Evolutionary conservation across 371 early-diverging fungal genomes (phyloP).

Genomic region (Basidiobolus meristosporus): DNA sequence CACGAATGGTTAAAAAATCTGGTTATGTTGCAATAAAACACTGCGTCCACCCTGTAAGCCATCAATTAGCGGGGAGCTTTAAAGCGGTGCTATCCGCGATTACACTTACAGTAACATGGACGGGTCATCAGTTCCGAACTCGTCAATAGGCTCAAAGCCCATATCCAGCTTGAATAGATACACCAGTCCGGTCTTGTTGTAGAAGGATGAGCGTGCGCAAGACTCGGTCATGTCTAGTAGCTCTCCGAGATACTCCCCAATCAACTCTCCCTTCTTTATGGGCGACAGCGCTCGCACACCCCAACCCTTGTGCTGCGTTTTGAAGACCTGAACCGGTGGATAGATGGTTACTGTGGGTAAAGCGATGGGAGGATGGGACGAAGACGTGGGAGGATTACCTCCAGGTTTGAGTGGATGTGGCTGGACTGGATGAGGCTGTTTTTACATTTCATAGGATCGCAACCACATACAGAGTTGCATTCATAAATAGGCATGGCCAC

Average conservation of each 20-base stretch:
- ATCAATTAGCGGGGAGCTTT: too few species aligned
- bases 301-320: constrained; percentile 35
- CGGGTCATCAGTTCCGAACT: too few species aligned
- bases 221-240: constrained; percentile 26
- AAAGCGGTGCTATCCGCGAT: too few species aligned
- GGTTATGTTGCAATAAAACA: constrained; percentile 33
- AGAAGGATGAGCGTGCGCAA: constrained; percentile 16
- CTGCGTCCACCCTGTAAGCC: constrained; percentile 43
- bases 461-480: constrained; percentile 40
- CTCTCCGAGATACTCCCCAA: constrained; percentile 44
- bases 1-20: constrained; percentile 63
- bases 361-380: too few species aligned
- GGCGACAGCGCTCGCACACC: constrained; percentile 23
- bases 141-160: constrained; percentile 6
- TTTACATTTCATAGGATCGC: too few species aligned
- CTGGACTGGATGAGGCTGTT: too few species aligned
- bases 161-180: constrained; percentile 46
- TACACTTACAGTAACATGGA: too few species aligned
- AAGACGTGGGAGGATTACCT: too few species aligned
- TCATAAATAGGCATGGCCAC: too few species aligned
- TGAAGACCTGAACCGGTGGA: constrained; percentile 24
- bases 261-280: constrained; percentile 26
- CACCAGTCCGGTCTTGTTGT: constrained; percentile 16
- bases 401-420: too few species aligned
- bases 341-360: too few species aligned